These are phyloP conservation scores for Babesia ovis DNA, from an alignment of 169 alveolate genomes.

Conservation along the genomic window DNA sequence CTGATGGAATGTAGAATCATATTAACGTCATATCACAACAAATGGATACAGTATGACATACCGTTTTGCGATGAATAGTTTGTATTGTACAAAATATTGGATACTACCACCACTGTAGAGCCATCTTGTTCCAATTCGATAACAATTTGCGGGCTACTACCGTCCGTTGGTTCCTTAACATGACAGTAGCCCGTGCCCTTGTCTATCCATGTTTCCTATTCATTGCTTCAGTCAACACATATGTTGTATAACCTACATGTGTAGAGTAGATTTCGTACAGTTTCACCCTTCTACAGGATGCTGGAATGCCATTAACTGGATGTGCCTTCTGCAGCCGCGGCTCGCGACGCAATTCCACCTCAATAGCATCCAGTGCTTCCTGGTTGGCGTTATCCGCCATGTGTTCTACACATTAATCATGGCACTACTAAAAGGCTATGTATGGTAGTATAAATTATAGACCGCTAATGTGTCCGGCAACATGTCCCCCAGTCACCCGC, in stretches of 20 bases:
- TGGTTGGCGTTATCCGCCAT: constrained; percentile 35
- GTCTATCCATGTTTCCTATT: constrained; percentile 65
- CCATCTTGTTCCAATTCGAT: constrained; percentile 63
- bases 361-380: constrained; percentile 30
- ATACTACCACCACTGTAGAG: constrained; percentile 20
- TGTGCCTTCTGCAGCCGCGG: constrained; percentile 29
- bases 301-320: constrained; percentile 65
- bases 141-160: constrained; percentile 50
- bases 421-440: not conserved
- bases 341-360: constrained; percentile 30
- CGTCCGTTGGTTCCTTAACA: constrained; percentile 43
- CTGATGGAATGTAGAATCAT: too few relatives aligned
- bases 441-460: not conserved
- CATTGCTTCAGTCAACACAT: not conserved
- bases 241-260: not conserved
- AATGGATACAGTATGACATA: constrained; percentile 17
- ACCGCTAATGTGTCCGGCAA: not conserved
- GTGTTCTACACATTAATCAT: constrained; percentile 1
- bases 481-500: constrained; percentile 39
- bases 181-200: constrained; percentile 70
- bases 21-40: too few relatives aligned
- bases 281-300: constrained; percentile 67
- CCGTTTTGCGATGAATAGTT: constrained; percentile 70
- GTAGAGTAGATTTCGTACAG: constrained; percentile 70
- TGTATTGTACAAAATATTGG: constrained; percentile 52